Base-by-base conservation (phyloP, 139 green algal species). In the Mesotaenium endlicherianum region DNA sequence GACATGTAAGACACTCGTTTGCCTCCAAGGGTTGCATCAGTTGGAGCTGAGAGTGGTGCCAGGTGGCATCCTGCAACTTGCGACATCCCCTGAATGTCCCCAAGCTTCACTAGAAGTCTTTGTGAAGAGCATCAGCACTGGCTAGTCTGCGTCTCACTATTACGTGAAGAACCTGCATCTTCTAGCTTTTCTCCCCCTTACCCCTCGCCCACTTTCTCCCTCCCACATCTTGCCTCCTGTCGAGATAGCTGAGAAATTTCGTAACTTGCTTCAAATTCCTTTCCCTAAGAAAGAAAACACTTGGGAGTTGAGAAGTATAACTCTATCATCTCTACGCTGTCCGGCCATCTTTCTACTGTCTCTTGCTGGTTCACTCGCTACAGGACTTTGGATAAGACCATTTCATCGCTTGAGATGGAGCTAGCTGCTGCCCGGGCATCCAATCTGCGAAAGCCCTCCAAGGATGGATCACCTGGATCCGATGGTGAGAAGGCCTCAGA, bases 351-450 rank as follows among this genome's bases (percentile, higher is more conserved):
- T 26, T 34, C 20, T 64, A 26, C 53, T 64, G 20, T 20, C 26
- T 64, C 40, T 44, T 75, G 34, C 14, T 75, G 14, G 14, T 26
- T 75, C 34, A 44, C 11, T 31, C 34, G 14, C 16, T 14, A 75
- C 64, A 75, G 64, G 40, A 43, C 34, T 26, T 16, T 75, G 14
- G 64, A 75, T 43, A 75, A 75, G 64, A 75, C 14, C 34, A 75
- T 75, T 26, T 75, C 64, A 42, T 75, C 64, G 14, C 40, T 75
- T 11, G 64, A 75, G 40, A 75, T 75, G 64, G 64, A 75, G 17
- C 64, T 75, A 31, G 64, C 64, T 14, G 64, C 64, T 44, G 64
- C 64, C 16, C 64, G 64, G 14, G 34, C 64, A 47, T 11, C 64
- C 17, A 43, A 16, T 64, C 26, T 26, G 20, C 53, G 20, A 34